Conservation (phyloP, 2,329 filamentous ascomycete genomes). For the Neobulgaria alba region DNA sequence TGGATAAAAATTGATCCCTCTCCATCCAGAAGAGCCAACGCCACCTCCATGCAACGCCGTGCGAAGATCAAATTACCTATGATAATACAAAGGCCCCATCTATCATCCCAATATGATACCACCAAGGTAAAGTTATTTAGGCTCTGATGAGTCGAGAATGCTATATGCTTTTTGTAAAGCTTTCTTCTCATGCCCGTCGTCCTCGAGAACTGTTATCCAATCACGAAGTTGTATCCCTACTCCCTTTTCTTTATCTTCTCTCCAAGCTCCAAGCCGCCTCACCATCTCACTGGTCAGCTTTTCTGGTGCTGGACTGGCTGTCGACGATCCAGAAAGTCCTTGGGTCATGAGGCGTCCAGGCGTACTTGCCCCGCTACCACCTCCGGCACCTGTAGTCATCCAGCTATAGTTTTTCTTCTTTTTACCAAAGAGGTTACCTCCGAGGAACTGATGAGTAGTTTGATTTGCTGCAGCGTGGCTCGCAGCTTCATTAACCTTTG, state of each 20-base stretch:
- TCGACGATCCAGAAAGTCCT: conserved; percentile 30
- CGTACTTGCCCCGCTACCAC: conserved; percentile 43
- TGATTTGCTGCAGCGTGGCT: conserved; percentile 76
- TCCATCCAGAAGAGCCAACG: conserved; percentile 7
- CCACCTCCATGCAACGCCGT: conserved; percentile 17
- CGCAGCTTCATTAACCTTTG: conserved; percentile 65
- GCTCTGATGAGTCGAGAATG: conserved; percentile 22
- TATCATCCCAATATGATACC: not conserved
- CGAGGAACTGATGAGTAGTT: conserved; percentile 70
- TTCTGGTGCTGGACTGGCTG: conserved; percentile 27
- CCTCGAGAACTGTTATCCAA: conserved; percentile 69
- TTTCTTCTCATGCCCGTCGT: conserved; percentile 60
- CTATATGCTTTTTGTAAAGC: conserved; percentile 43
- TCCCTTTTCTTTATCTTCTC: conserved; percentile 71
- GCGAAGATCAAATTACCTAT: conserved; percentile 8
- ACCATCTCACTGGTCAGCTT: conserved; percentile 48
- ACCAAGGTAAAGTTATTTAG: conserved; percentile 33
- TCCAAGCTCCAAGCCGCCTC: conserved; percentile 62
- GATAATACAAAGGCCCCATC: conserved; percentile 11
- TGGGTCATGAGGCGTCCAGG: conserved; percentile 30
- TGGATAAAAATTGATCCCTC: not conserved
- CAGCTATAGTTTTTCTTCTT: conserved; percentile 63
- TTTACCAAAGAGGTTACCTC: conserved; percentile 47
- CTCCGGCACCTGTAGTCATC: conserved; percentile 49
- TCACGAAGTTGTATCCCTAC: conserved; percentile 78